These are phyloP conservation scores for Aspergillus carlsbadensis DNA, from an alignment of 495 filamentous ascomycete species.

Conservation along the genomic window DNA sequence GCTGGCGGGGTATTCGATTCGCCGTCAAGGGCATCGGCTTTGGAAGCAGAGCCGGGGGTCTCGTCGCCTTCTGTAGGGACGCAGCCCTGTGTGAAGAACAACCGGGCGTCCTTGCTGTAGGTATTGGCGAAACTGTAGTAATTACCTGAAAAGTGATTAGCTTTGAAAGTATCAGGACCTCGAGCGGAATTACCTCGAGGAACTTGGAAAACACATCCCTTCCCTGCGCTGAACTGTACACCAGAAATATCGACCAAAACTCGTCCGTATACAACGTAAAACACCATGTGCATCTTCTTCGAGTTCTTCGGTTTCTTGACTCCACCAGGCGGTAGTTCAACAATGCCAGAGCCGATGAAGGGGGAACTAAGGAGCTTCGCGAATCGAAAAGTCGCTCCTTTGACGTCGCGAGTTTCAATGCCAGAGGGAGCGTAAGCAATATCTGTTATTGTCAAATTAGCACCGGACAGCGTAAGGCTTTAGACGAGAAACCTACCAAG, in stretches of 20 bases:
- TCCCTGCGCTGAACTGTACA: conserved; percentile 78
- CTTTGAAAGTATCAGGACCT: background rate
- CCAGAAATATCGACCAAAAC: conserved; percentile 71
- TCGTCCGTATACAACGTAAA: conserved; percentile 79
- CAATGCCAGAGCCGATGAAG: conserved; percentile 84
- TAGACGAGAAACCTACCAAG: conserved; percentile 40
- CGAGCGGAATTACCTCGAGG: conserved; percentile 71
- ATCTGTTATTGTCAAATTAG: conserved; percentile 38
- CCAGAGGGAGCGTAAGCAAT: conserved; percentile 74
- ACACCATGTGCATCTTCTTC: conserved; percentile 91
- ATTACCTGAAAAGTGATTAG: conserved; percentile 57
- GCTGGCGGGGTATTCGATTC: conserved; percentile 22
- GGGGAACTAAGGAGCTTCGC: conserved; percentile 80
- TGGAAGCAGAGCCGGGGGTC: conserved; percentile 27
- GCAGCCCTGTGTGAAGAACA: conserved; percentile 86
- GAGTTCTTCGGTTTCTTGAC: conserved; percentile 87
- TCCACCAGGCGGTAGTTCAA: conserved; percentile 79
- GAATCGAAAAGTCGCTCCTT: conserved; percentile 74
- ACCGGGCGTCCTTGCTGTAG: conserved; percentile 59
- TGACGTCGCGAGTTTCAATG: conserved; percentile 73
- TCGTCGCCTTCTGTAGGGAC: conserved; percentile 40
- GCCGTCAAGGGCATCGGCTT: conserved; percentile 25
- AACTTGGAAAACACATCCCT: conserved; percentile 88
- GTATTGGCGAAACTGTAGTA: conserved; percentile 81
- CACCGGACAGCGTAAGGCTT: background rate